Base-by-base conservation (phyloP, 208 protist genomes). In the Phytomonas sp. region DNA sequence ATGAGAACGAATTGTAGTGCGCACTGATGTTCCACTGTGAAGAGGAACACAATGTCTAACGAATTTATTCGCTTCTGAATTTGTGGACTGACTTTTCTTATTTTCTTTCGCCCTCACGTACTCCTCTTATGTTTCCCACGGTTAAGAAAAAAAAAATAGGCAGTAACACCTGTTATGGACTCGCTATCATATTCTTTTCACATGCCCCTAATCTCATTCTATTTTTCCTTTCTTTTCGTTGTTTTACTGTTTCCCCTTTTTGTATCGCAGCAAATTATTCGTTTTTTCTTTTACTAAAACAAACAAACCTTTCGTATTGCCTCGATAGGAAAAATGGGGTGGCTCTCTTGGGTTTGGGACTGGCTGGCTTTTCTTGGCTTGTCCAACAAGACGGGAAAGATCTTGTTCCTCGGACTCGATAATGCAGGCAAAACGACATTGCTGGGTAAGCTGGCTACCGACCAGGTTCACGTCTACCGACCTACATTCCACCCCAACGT, bases 361-460 rank as follows among this genome's bases (percentile, higher is more conserved):
- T 85, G 93, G 78, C 79, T 99, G 67, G 88, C 83, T 56, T 98
- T 89, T 77, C 80, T 99, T 40, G 94, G 96, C 61, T 74, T 95
- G 46, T 86, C 79, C 37, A 94, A 92, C 77, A 96, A 97, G 62
- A 91, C 78, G 0, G 94, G 94, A 0, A 96, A 95, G 73, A 98
- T 99, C 59, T 84, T 99, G 4, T 99, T 99, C 81, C 91, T 99
- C 20, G 99, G 99, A 20, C 88, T 99, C 26, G 99, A 99, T 83
- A 99, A 99, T 84, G 99, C 99, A 9, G 99, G 99, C 43, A 99
- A 99, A 81, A 99, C 99, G 6, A 99, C 99, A 6, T 85, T 99
- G 2, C 83, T 99, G 20, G 98, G 99, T 32, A 97, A 96, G 73
- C 77, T 97, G 31, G 83, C 89, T 32, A 96, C 87, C 0, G 91